These are phyloP conservation scores for Protea cynaroides DNA, from an alignment of 164 flowering plant species.

Conservation along the genomic window DNA sequence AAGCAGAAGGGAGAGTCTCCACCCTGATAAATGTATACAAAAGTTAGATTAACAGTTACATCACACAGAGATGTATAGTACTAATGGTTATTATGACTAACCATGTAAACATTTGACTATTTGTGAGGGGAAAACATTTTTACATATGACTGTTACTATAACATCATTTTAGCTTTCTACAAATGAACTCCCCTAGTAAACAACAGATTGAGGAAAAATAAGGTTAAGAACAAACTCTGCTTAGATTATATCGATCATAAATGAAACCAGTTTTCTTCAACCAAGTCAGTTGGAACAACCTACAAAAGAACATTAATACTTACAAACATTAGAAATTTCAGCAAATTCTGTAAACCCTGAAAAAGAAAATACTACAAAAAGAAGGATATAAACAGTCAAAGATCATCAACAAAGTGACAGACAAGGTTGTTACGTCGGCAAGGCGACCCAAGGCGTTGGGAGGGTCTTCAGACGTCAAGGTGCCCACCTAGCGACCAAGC, in stretches of 20 bases:
- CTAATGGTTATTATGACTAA: background rate
- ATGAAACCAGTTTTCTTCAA: conserved; percentile 70
- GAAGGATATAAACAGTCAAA: background rate
- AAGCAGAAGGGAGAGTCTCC: background rate
- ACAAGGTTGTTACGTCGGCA: background rate
- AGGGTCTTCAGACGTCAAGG: no score
- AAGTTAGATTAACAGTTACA: background rate
- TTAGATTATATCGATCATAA: conserved; percentile 67
- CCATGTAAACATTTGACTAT: background rate
- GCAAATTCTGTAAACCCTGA: background rate
- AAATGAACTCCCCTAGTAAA: background rate
- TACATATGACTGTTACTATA: background rate
- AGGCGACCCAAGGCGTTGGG: no score
- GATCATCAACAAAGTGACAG: background rate
- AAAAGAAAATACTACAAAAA: background rate
- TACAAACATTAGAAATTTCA: conserved; percentile 17
- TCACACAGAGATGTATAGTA: background rate
- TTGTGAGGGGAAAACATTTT: background rate
- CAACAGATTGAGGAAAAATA: conserved; percentile 1
- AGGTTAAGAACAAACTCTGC: conserved; percentile 63
- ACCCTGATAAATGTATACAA: background rate
- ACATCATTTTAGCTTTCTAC: background rate
- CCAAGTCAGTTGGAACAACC: conserved; percentile 98
- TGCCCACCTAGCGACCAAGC: no score
- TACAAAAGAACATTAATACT: conserved; percentile 41